Base-by-base conservation (phyloP, 805 yeast genomes). In the Yamadazyma scolyti region DNA sequence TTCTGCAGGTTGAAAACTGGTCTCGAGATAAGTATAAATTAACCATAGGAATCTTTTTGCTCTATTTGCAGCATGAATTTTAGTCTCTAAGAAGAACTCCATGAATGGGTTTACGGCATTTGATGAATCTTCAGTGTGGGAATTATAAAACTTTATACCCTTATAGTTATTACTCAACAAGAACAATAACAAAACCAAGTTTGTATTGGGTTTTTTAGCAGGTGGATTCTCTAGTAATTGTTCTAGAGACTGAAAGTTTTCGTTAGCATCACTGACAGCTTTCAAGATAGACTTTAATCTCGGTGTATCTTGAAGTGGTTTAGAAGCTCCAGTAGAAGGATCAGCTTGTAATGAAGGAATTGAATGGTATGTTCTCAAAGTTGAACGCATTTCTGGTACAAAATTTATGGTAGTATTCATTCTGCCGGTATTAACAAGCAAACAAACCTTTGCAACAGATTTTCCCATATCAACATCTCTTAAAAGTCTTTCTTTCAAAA, bases 321-420 rank as follows among this genome's bases (percentile, higher is more conserved):
- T 86, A 27, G 62, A 47, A 27, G 67, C 44, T 19, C 56, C 69
- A 48, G 58, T 48, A 31, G 68, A 73, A 11, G 81, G 70, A 36
- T 74, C 76, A 3, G 82, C 77, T 53, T 90, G 97, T 25, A 90
- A 65, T 8, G 88, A 77, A 1, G 98, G 98, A 20, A 90, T 86
- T 9, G 95, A 83, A 58, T 90, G 97, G 52, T 84, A 90, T 0
- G 97, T 89, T 48, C 98, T 71, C 40, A 90, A 68, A 43, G 88
- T 90, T 0, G 96, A 86, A 46, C 87, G 81, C 97, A 90, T 90
- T 50, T 88, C 97, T 14, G 94, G 86, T 34, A 87, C 95, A 52
- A 90, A 83, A 58, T 90, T 90, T 31, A 90, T 80, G 2, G 97
- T 90, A 2, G 98, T 90, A 62, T 90, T 90, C 78, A 90, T 77